phyloP scores from a whole-genome alignment of 495 filamentous ascomycete genomes.

The Penicillium coprophilum region DNA sequence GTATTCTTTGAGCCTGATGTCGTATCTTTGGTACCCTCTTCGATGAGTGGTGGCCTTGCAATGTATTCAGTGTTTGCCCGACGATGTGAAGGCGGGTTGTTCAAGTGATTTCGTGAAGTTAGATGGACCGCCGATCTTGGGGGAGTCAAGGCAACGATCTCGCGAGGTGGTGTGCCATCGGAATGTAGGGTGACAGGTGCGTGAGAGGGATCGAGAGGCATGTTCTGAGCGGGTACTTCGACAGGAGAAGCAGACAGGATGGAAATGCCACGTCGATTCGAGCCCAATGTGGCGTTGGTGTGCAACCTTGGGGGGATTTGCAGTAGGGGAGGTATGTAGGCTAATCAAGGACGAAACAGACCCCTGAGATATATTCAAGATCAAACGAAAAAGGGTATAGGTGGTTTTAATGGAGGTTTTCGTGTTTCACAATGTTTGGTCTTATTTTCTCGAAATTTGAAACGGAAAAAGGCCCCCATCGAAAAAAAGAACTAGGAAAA shows the following conservation, averaged over 20 bases:
- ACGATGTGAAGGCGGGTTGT: conserved; percentile 37
- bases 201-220: conserved; percentile 23
- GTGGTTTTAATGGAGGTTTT: conserved; percentile 3
- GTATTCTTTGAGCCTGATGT: conserved; percentile 21
- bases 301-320: conserved; percentile 19
- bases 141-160: conserved; percentile 30
- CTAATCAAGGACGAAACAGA: not conserved
- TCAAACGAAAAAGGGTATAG: conserved; percentile 3
- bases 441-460: conserved; percentile 3
- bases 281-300: conserved; percentile 28
- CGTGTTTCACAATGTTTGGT: conserved; percentile 5
- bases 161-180: conserved; percentile 25
- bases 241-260: conserved; percentile 14
- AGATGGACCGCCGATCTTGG: conserved; percentile 18
- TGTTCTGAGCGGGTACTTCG: conserved; percentile 10
- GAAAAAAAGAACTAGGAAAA: conserved; percentile 19
- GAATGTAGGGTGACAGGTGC: conserved; percentile 29
- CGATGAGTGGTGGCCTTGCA: conserved; percentile 29
- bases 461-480: not conserved
- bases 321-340: conserved; percentile 12
- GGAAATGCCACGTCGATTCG: conserved; percentile 42
- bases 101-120: conserved; percentile 20
- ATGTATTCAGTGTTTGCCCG: conserved; percentile 46
- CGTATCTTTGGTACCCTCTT: conserved; percentile 23
- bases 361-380: not conserved